Percentiles rank a stretch among this genome's conserved stretches.
These are phyloP conservation scores for Polysphondylium violaceum DNA, from an alignment of 78 protist species.

Conservation along the genomic window DNA sequence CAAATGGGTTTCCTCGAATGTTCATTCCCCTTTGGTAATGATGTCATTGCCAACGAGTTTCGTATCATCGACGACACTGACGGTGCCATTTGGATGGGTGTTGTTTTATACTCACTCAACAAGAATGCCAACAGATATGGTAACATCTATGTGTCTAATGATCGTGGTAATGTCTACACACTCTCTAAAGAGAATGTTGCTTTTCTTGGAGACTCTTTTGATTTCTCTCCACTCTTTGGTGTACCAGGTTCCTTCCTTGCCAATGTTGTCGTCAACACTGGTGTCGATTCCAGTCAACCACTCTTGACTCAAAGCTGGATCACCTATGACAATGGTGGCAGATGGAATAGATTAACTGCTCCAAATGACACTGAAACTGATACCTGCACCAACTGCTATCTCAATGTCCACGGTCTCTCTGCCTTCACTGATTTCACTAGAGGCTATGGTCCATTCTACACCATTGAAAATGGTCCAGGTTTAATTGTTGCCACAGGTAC, in stretches of 20 bases:
- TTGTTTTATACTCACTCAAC: not conserved
- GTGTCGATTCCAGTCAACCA: not conserved
- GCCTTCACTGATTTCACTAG: conserved; percentile 4
- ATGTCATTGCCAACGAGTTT: conserved; percentile 43
- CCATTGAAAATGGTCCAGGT: conserved; percentile 30
- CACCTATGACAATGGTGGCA: conserved; percentile 69
- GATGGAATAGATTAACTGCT: not conserved
- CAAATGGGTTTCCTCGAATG: conserved; percentile 27
- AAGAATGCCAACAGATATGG: not conserved
- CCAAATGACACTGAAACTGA: not conserved
- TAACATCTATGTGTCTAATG: conserved; percentile 3
- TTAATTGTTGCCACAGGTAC: conserved; percentile 34
- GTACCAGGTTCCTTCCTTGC: conserved; percentile 30
- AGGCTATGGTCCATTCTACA: conserved; percentile 71
- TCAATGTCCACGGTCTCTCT: conserved; percentile 55
- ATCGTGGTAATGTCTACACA: conserved; percentile 35
- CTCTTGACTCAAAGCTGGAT: not conserved
- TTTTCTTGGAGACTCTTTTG: not conserved
- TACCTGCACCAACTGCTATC: not conserved
- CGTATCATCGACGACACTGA: conserved; percentile 27
- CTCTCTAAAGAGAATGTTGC: not conserved
- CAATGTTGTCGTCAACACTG: conserved; percentile 7
- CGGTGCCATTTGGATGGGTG: conserved; percentile 50
- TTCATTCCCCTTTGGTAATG: conserved; percentile 62
- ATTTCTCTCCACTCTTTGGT: conserved; percentile 38